A percentile compares a stretch with the other conserved stretches of the same genome.
Conservation (phyloP, 805 yeast species). For the Sugiyamaella chiloensis region DNA sequence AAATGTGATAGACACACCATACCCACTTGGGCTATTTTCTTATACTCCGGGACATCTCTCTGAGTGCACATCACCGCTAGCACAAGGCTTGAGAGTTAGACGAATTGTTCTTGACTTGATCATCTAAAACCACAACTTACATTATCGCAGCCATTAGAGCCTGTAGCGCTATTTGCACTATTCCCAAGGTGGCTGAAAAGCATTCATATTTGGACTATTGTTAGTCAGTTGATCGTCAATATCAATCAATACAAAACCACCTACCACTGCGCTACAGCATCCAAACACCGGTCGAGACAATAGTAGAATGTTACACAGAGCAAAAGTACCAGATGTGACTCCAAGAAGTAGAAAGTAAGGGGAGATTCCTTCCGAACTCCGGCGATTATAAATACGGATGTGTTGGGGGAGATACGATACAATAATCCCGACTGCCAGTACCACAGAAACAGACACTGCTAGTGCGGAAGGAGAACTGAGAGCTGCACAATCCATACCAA, state of each 20-base stretch:
- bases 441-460: slow-evolving; percentile 48
- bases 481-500: slow-evolving; percentile 2
- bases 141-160: slow-evolving; percentile 57
- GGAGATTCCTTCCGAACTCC: slow-evolving; percentile 74
- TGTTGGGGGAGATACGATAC: slow-evolving; percentile 77
- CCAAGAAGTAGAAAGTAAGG: slow-evolving; percentile 71
- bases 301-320: slow-evolving; percentile 62
- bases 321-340: slow-evolving; percentile 62
- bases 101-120: slow-evolving; percentile 9
- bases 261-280: slow-evolving; percentile 48
- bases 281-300: slow-evolving; percentile 57
- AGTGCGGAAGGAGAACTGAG: slow-evolving; percentile 44
- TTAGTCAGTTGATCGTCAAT: slow-evolving; percentile 18
- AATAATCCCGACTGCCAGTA: slow-evolving; percentile 64
- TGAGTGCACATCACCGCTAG: slow-evolving; percentile 28
- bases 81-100: slow-evolving; percentile 16
- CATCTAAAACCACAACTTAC: slow-evolving; percentile 6
- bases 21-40: slow-evolving; percentile 19
- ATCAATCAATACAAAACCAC: slow-evolving; percentile 6
- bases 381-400: slow-evolving; percentile 50
- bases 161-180: slow-evolving; percentile 65
- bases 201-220: slow-evolving; percentile 45
- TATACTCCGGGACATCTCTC: slow-evolving; percentile 18
- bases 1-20: slow-evolving; percentile 32
- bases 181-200: slow-evolving; percentile 59